Evolutionary conservation across 1,284 basidiomycete species (phyloP).

Genomic region (Gomphus bonarii): DNA sequence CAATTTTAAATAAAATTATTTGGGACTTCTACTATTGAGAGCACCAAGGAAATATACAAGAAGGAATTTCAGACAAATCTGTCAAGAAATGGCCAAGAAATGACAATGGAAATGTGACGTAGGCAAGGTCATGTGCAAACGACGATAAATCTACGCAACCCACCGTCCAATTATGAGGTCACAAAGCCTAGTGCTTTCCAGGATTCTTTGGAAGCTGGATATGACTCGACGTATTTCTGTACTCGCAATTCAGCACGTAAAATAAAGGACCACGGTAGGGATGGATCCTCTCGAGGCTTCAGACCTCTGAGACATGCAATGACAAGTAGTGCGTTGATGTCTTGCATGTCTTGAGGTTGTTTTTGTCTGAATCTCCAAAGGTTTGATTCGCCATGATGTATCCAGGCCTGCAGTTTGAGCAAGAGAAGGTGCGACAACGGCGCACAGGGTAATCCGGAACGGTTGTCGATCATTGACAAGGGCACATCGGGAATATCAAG

Average conservation of each 20-base stretch:
- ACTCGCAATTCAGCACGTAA: conserved; percentile 16
- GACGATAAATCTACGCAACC: too few relatives aligned
- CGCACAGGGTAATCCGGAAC: conserved; percentile 29
- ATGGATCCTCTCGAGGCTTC: conserved; percentile 16
- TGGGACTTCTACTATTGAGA: too few relatives aligned
- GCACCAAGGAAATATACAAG: too few relatives aligned
- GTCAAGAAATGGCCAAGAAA: too few relatives aligned
- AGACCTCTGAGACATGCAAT: conserved; percentile 21
- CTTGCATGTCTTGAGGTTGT: conserved; percentile 30
- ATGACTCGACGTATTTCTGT: conserved; percentile 16
- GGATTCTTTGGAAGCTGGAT: conserved; percentile 15
- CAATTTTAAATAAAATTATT: too few relatives aligned
- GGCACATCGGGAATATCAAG: conserved; percentile 34
- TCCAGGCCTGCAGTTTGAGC: conserved; percentile 42
- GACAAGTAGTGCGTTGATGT: conserved; percentile 31
- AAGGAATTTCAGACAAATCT: too few relatives aligned
- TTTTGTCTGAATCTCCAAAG: conserved; percentile 26
- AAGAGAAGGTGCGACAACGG: conserved; percentile 35
- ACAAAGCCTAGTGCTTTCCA: conserved; percentile 20
- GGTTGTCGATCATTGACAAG: conserved; percentile 18
- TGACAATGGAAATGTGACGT: too few relatives aligned
- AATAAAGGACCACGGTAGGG: conserved; percentile 21
- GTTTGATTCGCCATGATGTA: conserved; percentile 29
- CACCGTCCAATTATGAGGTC: background rate
- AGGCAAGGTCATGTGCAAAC: too few relatives aligned